phyloP scores from a whole-genome alignment of 148 eudicot species.

The Camellia lanceoleosa region DNA sequence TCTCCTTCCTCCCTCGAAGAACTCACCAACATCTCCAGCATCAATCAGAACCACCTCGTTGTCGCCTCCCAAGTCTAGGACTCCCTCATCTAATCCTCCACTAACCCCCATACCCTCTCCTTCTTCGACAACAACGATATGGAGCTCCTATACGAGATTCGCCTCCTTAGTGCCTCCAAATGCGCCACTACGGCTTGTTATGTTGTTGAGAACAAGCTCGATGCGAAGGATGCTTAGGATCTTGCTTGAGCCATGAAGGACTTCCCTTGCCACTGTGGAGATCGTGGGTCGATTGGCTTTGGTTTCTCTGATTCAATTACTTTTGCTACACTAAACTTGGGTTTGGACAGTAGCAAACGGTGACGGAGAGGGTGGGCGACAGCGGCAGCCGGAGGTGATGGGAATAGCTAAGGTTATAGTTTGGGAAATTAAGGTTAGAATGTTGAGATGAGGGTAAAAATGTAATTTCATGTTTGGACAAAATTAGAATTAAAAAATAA shows the following conservation, averaged over 20 bases:
- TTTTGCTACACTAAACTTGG: no score
- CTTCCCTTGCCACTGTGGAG: conserved; percentile 50
- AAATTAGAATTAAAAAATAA: no score
- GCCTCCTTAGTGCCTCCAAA: conserved; percentile 47
- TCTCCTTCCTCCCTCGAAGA: conserved; percentile 60
- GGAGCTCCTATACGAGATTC: conserved; percentile 63
- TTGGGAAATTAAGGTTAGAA: no score
- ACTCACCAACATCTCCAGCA: conserved; percentile 65
- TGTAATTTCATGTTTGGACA: no score
- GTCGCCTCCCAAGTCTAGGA: conserved; percentile 72
- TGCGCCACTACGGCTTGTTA: conserved; percentile 48
- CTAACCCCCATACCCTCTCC: conserved; percentile 33
- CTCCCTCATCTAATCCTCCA: conserved; percentile 34
- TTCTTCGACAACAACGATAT: conserved; percentile 60
- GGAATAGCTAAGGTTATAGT: no score
- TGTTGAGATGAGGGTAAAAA: no score
- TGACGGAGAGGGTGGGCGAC: no score
- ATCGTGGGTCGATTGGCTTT: conserved; percentile 56
- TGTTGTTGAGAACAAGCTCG: conserved; percentile 36
- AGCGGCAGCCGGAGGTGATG: no score
- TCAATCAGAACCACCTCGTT: conserved; percentile 66
- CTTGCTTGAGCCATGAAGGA: conserved; percentile 76
- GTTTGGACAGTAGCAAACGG: no score
- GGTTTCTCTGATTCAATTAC: conserved; percentile 15
- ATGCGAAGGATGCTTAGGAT: conserved; percentile 49